phyloP scores from a whole-genome alignment of 805 yeast genomes.

The Yarrowia sp. region DNA sequence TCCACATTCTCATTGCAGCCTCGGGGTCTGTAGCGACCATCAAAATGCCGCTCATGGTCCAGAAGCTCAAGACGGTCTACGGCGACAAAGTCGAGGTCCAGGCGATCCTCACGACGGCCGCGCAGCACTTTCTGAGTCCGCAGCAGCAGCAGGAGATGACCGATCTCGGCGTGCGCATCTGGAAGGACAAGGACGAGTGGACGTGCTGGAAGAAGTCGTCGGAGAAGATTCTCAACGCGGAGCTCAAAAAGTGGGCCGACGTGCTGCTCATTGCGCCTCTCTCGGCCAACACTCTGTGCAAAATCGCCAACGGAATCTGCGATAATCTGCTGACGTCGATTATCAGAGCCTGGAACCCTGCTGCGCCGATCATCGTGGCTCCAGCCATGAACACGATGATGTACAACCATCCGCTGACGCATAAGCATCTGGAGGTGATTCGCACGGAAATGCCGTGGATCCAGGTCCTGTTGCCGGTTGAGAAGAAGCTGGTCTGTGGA shows the following conservation, averaged over 20 bases:
- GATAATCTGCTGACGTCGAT: conserved; percentile 88
- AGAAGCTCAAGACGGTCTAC: conserved; percentile 76
- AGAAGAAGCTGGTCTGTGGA: conserved; percentile 90
- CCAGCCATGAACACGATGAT: conserved; percentile 96
- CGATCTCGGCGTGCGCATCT: conserved; percentile 56
- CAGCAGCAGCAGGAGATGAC: not conserved
- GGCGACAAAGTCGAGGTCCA: conserved; percentile 79
- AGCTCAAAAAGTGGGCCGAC: conserved; percentile 95
- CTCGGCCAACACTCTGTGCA: conserved; percentile 88
- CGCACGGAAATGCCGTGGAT: conserved; percentile 91
- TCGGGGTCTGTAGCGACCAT: conserved; percentile 97
- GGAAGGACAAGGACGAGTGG: conserved; percentile 97
- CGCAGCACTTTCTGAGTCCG: conserved; percentile 35
- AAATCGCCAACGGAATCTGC: conserved; percentile 85
- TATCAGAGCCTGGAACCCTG: conserved; percentile 92
- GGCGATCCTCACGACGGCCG: conserved; percentile 63
- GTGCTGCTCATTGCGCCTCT: conserved; percentile 87
- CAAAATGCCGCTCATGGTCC: conserved; percentile 85
- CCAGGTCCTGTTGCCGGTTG: conserved; percentile 88
- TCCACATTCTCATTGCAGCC: conserved; percentile 86
- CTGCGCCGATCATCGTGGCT: conserved; percentile 83
- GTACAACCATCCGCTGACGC: conserved; percentile 85
- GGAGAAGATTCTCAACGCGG: conserved; percentile 90
- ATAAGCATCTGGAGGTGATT: conserved; percentile 70
- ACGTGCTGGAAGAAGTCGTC: conserved; percentile 40